Conservation (phyloP, 2,329 filamentous ascomycete genomes). For the Aspergillus ruber region DNA sequence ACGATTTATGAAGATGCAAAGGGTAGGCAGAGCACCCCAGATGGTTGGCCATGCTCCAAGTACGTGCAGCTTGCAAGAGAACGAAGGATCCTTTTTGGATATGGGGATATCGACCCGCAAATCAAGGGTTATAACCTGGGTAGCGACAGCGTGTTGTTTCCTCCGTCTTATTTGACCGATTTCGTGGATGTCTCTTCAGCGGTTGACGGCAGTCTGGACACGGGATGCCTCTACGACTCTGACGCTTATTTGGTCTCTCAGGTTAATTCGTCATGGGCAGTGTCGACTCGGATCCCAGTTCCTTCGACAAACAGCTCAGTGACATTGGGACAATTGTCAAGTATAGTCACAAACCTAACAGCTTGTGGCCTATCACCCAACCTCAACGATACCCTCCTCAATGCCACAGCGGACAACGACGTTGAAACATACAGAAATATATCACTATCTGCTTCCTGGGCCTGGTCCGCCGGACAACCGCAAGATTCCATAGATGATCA, state of each 20-base stretch:
- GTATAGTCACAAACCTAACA: slow-evolving; percentile 36
- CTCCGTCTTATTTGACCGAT: slow-evolving; percentile 38
- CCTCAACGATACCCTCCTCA: slow-evolving; percentile 51
- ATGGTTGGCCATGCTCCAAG: slow-evolving; percentile 60
- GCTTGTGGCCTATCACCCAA: slow-evolving; percentile 56
- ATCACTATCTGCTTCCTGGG: slow-evolving; percentile 50
- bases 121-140: slow-evolving; percentile 51
- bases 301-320: slow-evolving; percentile 20
- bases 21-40: slow-evolving; percentile 42
- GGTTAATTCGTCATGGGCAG: slow-evolving; percentile 51
- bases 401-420: slow-evolving; percentile 45
- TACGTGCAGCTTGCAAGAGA: slow-evolving; percentile 50
- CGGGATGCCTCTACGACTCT: slow-evolving; percentile 50
- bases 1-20: slow-evolving; percentile 30
- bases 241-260: slow-evolving; percentile 35
- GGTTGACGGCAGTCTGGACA: slow-evolving; percentile 37
- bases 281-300: slow-evolving; percentile 22
- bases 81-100: slow-evolving; percentile 51
- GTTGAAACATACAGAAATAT: slow-evolving; percentile 44
- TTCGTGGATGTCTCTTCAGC: slow-evolving; percentile 27
- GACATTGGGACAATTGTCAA: slow-evolving; percentile 26
- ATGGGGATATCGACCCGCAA: slow-evolving; percentile 52
- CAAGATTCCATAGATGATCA: slow-evolving; percentile 35
- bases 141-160: slow-evolving; percentile 50
- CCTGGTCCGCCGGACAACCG: slow-evolving; percentile 55